Evolutionary conservation across 192 early-diverging fungal species (phyloP).

Genomic region (Coemansia aciculifera): DNA sequence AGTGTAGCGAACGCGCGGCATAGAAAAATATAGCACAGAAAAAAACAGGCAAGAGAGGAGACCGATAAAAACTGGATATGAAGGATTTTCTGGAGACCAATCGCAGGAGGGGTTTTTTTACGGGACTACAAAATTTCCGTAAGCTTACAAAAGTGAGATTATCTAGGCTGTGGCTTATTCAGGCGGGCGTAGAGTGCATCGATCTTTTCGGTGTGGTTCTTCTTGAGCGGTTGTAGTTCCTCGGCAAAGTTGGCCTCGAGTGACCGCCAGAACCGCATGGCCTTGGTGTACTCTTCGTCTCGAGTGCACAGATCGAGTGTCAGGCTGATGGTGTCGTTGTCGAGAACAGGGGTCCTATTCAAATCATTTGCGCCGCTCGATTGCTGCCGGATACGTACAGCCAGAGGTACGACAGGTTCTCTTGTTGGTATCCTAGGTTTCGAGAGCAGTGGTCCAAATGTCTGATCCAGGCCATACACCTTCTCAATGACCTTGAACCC

Average conservation of each 20-base stretch:
- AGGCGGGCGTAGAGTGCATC: constrained; percentile 11
- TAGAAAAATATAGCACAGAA: not conserved
- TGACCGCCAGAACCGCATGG: constrained; percentile 49
- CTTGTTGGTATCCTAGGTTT: not conserved
- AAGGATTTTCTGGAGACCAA: no score
- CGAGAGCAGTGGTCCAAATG: not conserved
- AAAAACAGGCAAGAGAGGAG: not conserved
- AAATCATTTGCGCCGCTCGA: not conserved
- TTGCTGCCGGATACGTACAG: constrained; percentile 14
- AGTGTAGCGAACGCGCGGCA: constrained; percentile 37
- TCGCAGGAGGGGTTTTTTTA: no score
- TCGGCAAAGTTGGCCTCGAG: constrained; percentile 28
- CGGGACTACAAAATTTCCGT: not conserved
- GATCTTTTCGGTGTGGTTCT: constrained; percentile 5
- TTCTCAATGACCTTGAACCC: constrained; percentile 34
- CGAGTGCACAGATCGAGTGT: constrained; percentile 37
- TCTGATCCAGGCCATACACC: constrained; percentile 35
- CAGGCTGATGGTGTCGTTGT: constrained; percentile 31
- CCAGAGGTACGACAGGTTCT: constrained; percentile 12
- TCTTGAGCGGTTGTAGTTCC: constrained; percentile 12
- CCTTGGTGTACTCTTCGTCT: constrained; percentile 39
- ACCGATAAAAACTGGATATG: not conserved
- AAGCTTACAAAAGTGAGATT: not conserved
- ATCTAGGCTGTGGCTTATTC: not conserved
- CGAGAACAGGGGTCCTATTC: constrained; percentile 7